phyloP scores from a whole-genome alignment of 2,329 filamentous ascomycete species.

The Paecilomyces formosus region DNA sequence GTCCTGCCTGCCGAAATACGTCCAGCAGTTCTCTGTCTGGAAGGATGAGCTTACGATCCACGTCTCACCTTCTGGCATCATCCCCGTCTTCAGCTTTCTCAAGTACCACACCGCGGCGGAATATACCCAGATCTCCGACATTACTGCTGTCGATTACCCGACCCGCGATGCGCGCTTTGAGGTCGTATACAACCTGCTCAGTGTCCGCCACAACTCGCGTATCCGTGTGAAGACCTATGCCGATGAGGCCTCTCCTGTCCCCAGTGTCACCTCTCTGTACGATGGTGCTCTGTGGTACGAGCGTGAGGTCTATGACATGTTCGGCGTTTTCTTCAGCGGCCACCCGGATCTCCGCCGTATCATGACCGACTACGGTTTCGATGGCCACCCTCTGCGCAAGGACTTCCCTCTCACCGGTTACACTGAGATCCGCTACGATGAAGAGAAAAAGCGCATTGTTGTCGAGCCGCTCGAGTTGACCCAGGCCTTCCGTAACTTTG shows the following conservation, averaged over 20 bases:
- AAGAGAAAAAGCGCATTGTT: slow-evolving; percentile 99
- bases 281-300: slow-evolving; percentile 99
- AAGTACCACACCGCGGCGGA: slow-evolving; percentile 98
- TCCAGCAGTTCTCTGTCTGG: slow-evolving; percentile 99
- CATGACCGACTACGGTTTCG: slow-evolving; percentile 99
- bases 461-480: slow-evolving; percentile 96
- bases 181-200: slow-evolving; percentile 94
- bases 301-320: slow-evolving; percentile 94
- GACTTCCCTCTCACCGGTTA: slow-evolving; percentile 98
- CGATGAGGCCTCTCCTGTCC: slow-evolving; percentile 89
- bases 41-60: slow-evolving; percentile 97
- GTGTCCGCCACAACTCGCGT: slow-evolving; percentile 90
- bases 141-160: slow-evolving; percentile 93
- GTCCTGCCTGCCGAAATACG: slow-evolving; percentile 92
- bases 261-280: slow-evolving; percentile 76
- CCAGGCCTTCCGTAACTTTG: slow-evolving; percentile 97
- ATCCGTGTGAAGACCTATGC: slow-evolving; percentile 98
- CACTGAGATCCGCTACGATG: slow-evolving; percentile 95
- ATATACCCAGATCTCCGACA: slow-evolving; percentile 85
- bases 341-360: slow-evolving; percentile 95
- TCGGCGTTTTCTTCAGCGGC: slow-evolving; percentile 91
- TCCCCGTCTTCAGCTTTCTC: slow-evolving; percentile 88
- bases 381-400: slow-evolving; percentile 93
- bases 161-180: slow-evolving; percentile 95
- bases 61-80: slow-evolving; percentile 77